Percentiles rank a stretch among this genome's conserved stretches.
phyloP scores from a whole-genome alignment of 805 yeast species.

The Cephaloascus albidus region DNA sequence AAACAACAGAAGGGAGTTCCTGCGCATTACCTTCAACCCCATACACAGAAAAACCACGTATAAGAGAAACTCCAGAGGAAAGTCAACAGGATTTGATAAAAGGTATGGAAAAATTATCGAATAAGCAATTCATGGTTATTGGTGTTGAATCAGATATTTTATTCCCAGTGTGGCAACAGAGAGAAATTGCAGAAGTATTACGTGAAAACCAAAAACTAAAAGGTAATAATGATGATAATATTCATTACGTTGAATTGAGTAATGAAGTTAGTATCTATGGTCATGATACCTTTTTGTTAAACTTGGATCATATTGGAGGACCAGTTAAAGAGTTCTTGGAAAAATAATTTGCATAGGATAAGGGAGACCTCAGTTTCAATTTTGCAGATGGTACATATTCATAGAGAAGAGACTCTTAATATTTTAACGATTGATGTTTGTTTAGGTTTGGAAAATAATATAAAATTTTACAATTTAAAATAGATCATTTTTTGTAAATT shows the following conservation, averaged over 20 bases:
- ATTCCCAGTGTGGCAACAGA: conserved; percentile 93
- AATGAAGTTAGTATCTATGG: conserved; percentile 76
- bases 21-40: conserved; percentile 42
- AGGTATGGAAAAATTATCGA: conserved; percentile 57
- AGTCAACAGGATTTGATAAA: conserved; percentile 48
- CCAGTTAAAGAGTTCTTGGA: conserved; percentile 61
- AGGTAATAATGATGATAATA: conserved; percentile 22
- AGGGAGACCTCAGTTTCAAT: no score
- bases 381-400: no score
- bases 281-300: conserved; percentile 83
- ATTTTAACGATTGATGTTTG: no score
- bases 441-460: no score
- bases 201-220: conserved; percentile 21
- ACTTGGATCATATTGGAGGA: conserved; percentile 69
- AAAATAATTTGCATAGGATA: no score
- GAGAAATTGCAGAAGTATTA: conserved; percentile 63
- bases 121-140: conserved; percentile 62
- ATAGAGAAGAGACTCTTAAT: no score
- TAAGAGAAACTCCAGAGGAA: conserved; percentile 43
- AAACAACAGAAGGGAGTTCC: conserved; percentile 5
- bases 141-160: conserved; percentile 92
- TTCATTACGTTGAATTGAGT: conserved; percentile 65
- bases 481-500: no score
- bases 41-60: conserved; percentile 40
- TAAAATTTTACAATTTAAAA: no score